These are phyloP conservation scores for Cyclotella kingstonii DNA, from an alignment of 108 stramenopile species.

Conservation along the genomic window DNA sequence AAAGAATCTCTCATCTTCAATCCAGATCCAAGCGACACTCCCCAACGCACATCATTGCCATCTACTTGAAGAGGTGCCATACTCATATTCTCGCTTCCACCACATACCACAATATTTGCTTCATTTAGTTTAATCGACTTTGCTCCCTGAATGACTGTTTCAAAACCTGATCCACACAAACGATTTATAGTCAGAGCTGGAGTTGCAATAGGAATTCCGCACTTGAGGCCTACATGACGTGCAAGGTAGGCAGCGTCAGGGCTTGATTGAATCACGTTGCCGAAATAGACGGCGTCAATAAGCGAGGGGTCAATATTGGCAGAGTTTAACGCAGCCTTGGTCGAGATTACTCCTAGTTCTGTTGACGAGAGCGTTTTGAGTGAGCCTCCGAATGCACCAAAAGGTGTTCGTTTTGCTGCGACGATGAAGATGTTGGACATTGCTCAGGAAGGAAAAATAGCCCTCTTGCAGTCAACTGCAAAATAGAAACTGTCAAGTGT, in stretches of 20 bases:
- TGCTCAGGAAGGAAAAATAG: not conserved
- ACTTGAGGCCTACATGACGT: slow-evolving; percentile 89
- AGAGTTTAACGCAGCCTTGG: slow-evolving; percentile 72
- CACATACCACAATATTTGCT: slow-evolving; percentile 84
- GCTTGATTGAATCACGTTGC: slow-evolving; percentile 94
- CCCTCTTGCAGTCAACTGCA: not conserved
- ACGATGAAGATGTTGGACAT: slow-evolving; percentile 90
- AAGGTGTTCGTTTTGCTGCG: slow-evolving; percentile 98
- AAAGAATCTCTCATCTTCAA: slow-evolving; percentile 65
- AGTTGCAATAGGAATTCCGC: slow-evolving; percentile 63
- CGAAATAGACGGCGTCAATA: slow-evolving; percentile 90
- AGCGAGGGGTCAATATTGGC: slow-evolving; percentile 65
- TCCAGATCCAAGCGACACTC: slow-evolving; percentile 85
- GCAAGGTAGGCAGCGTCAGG: slow-evolving; percentile 93
- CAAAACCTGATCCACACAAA: slow-evolving; percentile 97
- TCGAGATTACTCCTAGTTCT: slow-evolving; percentile 71
- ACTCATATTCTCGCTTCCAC: slow-evolving; percentile 98
- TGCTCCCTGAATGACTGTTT: slow-evolving; percentile 91
- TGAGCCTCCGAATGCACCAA: slow-evolving; percentile 95
- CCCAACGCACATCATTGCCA: slow-evolving; percentile 89
- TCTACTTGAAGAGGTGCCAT: slow-evolving; percentile 82
- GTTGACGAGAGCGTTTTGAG: slow-evolving; percentile 80
- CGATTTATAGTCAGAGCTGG: slow-evolving; percentile 97
- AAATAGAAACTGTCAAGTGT: not conserved
- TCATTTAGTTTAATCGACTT: slow-evolving; percentile 88